Evolutionary conservation across 2,329 filamentous ascomycete species (phyloP).

Genomic region (Lachnellula subtilissima): DNA sequence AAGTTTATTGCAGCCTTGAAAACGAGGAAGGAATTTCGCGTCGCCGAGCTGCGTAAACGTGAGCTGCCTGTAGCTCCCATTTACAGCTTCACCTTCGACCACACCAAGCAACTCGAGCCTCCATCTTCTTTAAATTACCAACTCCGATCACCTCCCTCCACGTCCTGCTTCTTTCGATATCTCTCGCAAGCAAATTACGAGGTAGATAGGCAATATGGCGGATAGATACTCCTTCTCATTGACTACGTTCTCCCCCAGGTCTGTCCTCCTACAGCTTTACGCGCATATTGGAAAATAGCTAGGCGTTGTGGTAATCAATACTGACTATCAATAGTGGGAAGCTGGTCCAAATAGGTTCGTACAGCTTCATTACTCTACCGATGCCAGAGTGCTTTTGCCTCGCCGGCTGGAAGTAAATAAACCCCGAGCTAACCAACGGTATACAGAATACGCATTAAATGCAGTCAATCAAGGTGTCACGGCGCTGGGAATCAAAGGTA

Average conservation of each 20-base stretch:
- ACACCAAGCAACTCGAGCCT: conserved; percentile 20
- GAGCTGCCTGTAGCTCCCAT: conserved; percentile 18
- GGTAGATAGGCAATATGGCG: conserved; percentile 61
- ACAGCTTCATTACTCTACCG: neutral
- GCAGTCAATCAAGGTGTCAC: conserved; percentile 99
- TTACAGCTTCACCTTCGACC: conserved; percentile 19
- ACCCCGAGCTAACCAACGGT: conserved; percentile 16
- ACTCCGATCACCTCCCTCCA: conserved; percentile 1
- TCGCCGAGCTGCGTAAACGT: conserved; percentile 16
- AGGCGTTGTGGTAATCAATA: conserved; percentile 8
- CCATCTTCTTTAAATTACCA: conserved; percentile 5
- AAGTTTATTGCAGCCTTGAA: conserved; percentile 1
- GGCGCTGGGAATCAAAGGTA: conserved; percentile 96
- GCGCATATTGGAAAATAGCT: conserved; percentile 9
- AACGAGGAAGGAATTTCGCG: neutral
- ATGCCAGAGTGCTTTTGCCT: conserved; percentile 5
- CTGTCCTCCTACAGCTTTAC: conserved; percentile 36
- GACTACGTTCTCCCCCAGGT: conserved; percentile 99
- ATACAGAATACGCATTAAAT: conserved; percentile 93
- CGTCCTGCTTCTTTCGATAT: conserved; percentile 1
- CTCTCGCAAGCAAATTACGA: conserved; percentile 2
- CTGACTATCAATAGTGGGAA: conserved; percentile 66
- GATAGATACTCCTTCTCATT: conserved; percentile 99
- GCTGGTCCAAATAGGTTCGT: conserved; percentile 92
- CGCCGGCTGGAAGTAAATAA: conserved; percentile 11